Conservation (phyloP, 2,329 filamentous ascomycete species). For the Xylaria polymorpha region DNA sequence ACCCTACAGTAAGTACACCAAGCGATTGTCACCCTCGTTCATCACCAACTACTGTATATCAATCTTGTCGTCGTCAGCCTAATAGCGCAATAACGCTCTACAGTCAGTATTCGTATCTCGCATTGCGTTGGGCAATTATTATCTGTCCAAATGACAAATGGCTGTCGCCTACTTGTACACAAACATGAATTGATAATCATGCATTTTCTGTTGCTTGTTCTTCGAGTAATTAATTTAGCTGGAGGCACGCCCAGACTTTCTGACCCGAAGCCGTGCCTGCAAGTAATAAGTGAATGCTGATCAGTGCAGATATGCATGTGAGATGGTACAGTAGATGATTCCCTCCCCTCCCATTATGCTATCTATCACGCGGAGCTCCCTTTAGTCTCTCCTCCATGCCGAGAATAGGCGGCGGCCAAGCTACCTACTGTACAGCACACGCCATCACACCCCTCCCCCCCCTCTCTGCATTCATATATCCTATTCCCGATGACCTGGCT, state of each 20-base stretch:
- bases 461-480: constrained; percentile 7
- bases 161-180: not conserved
- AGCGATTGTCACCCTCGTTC: too few species aligned
- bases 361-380: constrained; percentile 15
- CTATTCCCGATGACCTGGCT: constrained; percentile 35
- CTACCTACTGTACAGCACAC: constrained; percentile 13
- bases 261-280: constrained; percentile 29
- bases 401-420: constrained; percentile 21
- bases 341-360: constrained; percentile 11
- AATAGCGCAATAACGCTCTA: not conserved
- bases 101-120: not conserved
- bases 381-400: constrained; percentile 17
- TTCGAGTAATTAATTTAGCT: constrained; percentile 19
- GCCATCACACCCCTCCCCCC: constrained; percentile 23
- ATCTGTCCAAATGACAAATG: not conserved
- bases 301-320: constrained; percentile 40
- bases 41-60: not conserved
- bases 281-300: constrained; percentile 38
- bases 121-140: not conserved
- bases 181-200: not conserved
- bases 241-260: constrained; percentile 21
- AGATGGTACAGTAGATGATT: constrained; percentile 34
- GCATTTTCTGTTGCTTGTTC: not conserved
- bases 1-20: too few species aligned
- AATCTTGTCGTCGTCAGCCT: not conserved